Conservation (phyloP, 2,329 filamentous ascomycete genomes). For the Beauveria sp. region DNA sequence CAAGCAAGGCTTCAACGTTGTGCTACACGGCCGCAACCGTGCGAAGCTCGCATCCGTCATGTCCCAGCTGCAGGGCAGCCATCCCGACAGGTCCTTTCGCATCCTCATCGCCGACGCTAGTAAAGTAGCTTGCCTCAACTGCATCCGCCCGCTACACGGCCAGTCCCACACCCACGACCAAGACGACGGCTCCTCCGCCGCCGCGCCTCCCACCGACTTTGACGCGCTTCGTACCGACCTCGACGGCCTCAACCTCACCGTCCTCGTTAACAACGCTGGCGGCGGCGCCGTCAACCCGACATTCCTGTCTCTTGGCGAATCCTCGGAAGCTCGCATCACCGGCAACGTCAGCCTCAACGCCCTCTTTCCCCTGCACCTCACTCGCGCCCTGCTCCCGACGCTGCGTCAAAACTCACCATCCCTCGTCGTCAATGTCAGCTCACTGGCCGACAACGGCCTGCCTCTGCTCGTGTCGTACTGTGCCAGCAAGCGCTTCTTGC, state of each 20-base stretch:
- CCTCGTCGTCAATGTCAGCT: slow-evolving; percentile 44
- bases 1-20: slow-evolving; percentile 27
- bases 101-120: slow-evolving; percentile 23
- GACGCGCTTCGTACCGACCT: slow-evolving; percentile 6
- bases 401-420: slow-evolving; percentile 32
- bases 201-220: background rate
- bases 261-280: slow-evolving; percentile 18
- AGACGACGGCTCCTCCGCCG: background rate
- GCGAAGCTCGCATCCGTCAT: slow-evolving; percentile 22
- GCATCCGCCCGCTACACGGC: background rate
- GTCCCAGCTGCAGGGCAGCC: slow-evolving; percentile 16
- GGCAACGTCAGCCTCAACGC: slow-evolving; percentile 39
- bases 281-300: slow-evolving; percentile 24
- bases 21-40: slow-evolving; percentile 24
- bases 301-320: slow-evolving; percentile 29
- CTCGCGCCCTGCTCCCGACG: slow-evolving; percentile 31
- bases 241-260: slow-evolving; percentile 15
- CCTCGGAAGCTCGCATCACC: slow-evolving; percentile 27
- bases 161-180: background rate
- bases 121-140: slow-evolving; percentile 9
- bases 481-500: slow-evolving; percentile 37
- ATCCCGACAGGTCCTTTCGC: slow-evolving; percentile 19
- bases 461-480: slow-evolving; percentile 40
- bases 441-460: slow-evolving; percentile 34
- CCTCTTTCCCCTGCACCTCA: slow-evolving; percentile 42